Conservation (phyloP, 139 green algal genomes). For the Volvox africanus region DNA sequence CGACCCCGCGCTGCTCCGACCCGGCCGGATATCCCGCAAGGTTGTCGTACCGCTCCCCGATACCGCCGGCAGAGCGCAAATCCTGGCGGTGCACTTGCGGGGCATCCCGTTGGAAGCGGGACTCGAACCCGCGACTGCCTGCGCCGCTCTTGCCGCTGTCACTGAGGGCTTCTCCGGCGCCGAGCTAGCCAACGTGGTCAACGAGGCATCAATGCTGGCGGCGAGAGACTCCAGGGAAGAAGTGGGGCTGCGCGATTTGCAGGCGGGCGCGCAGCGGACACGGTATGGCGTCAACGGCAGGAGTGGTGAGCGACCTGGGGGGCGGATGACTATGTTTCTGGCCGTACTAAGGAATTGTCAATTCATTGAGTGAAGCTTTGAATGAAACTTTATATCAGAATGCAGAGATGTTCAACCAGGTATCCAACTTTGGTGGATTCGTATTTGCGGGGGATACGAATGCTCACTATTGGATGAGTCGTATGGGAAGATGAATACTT, state of each 20-base stretch:
- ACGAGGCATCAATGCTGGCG: slow-evolving; percentile 91
- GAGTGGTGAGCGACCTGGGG: neutral
- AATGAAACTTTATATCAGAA: too few species aligned
- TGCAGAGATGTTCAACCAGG: too few species aligned
- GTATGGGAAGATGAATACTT: neutral
- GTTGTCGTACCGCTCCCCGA: slow-evolving; percentile 87
- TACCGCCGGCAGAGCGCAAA: slow-evolving; percentile 73
- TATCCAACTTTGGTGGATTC: too few species aligned
- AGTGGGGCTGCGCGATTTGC: slow-evolving; percentile 78
- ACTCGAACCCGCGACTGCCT: slow-evolving; percentile 20
- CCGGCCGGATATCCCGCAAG: slow-evolving; percentile 77
- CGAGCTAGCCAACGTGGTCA: slow-evolving; percentile 96
- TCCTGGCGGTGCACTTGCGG: slow-evolving; percentile 86
- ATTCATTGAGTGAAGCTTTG: too few species aligned
- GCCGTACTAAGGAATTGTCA: too few species aligned
- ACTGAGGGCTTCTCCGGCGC: slow-evolving; percentile 75
- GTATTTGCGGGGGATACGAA: neutral
- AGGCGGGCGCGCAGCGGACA: slow-evolving; percentile 78
- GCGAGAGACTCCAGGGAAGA: slow-evolving; percentile 67
- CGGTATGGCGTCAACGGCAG: slow-evolving; percentile 50
- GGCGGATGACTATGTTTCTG: too few species aligned
- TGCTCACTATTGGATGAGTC: neutral
- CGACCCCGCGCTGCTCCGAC: slow-evolving; percentile 89
- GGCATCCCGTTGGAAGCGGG: slow-evolving; percentile 23
- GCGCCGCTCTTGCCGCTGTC: slow-evolving; percentile 48